Evolutionary conservation across 2,329 filamentous ascomycete genomes (phyloP).

Genomic region (Stemphylium vesicarium): DNA sequence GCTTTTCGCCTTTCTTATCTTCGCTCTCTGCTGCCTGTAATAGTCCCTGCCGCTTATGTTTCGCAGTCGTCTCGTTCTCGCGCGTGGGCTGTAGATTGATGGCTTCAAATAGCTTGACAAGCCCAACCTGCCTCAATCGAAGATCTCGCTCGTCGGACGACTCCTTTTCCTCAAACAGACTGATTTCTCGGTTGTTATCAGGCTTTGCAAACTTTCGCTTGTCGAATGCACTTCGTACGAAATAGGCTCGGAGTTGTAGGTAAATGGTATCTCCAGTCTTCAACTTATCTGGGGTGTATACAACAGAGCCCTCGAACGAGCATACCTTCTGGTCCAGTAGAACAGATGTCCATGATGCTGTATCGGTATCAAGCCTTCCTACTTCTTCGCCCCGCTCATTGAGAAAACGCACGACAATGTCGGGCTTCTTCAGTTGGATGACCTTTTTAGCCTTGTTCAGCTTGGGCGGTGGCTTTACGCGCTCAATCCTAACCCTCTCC

Average conservation of each 20-base stretch:
- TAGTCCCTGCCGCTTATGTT: slow-evolving; percentile 81
- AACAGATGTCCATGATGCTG: slow-evolving; percentile 88
- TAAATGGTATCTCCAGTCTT: slow-evolving; percentile 95
- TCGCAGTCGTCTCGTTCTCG: slow-evolving; percentile 74
- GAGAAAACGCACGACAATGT: slow-evolving; percentile 91
- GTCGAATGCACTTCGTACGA: slow-evolving; percentile 77
- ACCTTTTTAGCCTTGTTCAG: slow-evolving; percentile 48
- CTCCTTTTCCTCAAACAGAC: slow-evolving; percentile 84
- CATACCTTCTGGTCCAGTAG: slow-evolving; percentile 90
- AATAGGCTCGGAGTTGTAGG: slow-evolving; percentile 79
- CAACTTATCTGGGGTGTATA: slow-evolving; percentile 84
- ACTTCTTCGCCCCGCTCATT: slow-evolving; percentile 80
- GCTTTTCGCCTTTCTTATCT: slow-evolving; percentile 67
- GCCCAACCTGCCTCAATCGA: slow-evolving; percentile 80
- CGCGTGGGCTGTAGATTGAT: slow-evolving; percentile 80
- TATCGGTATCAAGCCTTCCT: slow-evolving; percentile 84
- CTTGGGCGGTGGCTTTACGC: slow-evolving; percentile 73
- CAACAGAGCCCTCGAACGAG: slow-evolving; percentile 83
- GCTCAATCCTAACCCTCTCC: slow-evolving; percentile 84
- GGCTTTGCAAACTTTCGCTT: slow-evolving; percentile 66
- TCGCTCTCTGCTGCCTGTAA: slow-evolving; percentile 87
- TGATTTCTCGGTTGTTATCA: slow-evolving; percentile 72
- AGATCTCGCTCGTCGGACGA: slow-evolving; percentile 83
- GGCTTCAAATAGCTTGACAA: slow-evolving; percentile 89
- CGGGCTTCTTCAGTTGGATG: slow-evolving; percentile 70